Percentiles rank a stretch among this genome's conserved stretches.
These are phyloP conservation scores for Fusarium napiforme DNA, from an alignment of 2,329 filamentous ascomycete species.

Conservation along the genomic window DNA sequence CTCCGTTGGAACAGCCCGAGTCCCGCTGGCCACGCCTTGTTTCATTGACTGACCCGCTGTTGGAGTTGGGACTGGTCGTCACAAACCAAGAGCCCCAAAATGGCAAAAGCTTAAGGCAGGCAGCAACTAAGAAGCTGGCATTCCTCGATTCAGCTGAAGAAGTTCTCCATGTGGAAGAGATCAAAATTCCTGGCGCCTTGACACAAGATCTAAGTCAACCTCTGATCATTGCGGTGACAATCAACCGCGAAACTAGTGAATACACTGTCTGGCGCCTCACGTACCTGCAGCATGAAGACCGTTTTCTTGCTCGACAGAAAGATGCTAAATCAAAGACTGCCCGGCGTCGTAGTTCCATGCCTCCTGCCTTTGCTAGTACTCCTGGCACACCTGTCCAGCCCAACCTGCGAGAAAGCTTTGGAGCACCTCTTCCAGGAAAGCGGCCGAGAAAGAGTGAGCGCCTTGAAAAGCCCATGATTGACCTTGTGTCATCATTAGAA, in stretches of 20 bases:
- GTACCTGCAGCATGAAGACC: constrained; percentile 77
- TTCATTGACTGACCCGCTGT: constrained; percentile 84
- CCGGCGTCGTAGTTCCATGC: constrained; percentile 71
- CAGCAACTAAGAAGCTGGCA: constrained; percentile 54
- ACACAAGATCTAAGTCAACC: constrained; percentile 55
- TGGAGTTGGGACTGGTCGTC: constrained; percentile 86
- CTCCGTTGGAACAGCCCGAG: constrained; percentile 62
- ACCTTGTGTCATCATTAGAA: constrained; percentile 77
- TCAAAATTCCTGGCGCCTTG: constrained; percentile 64
- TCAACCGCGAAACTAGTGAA: constrained; percentile 78
- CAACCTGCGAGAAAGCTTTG: constrained; percentile 81
- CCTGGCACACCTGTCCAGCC: constrained; percentile 80
- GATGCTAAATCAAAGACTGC: constrained; percentile 59
- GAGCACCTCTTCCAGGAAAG: constrained; percentile 65
- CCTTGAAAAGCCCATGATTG: constrained; percentile 65
- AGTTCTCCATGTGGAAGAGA: constrained; percentile 81
- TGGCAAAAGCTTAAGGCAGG: constrained; percentile 46
- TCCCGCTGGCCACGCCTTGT: constrained; percentile 80
- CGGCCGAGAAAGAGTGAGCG: constrained; percentile 63
- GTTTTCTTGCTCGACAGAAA: constrained; percentile 59
- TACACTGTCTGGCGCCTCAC: constrained; percentile 88
- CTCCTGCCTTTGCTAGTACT: constrained; percentile 76
- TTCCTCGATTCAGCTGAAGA: constrained; percentile 83
- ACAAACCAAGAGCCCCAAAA: constrained; percentile 60
- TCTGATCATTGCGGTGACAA: constrained; percentile 81